Evolutionary conservation across 345 rosid genomes (phyloP), one percentile per base, ranked within the genome.

Genomic region (Acer saccharum): DNA sequence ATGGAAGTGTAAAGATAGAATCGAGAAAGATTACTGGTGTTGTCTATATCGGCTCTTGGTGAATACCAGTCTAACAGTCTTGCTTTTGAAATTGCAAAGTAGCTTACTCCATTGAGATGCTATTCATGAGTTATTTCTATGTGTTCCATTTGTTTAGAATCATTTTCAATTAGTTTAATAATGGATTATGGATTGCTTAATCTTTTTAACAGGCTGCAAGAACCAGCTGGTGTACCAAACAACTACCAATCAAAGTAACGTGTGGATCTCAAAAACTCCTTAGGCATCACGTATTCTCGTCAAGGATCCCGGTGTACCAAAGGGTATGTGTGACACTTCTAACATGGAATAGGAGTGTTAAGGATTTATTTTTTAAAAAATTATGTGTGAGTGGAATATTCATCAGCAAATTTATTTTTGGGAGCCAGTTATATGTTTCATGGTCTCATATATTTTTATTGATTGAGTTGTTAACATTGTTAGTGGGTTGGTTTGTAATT

Each of bases 151-250:
- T 62, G 17, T 43, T 74, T 17, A 65, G 46, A 52, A 23, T 44
- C 46, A 23, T 48, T 43, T 63, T 74, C n/a, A 23, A n/a, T 60
- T 76, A 41, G 57, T 48, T 69, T 79, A 16, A 75, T 52, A 32
- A 68, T 73, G 7, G 57, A 71, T 20, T 78, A 11, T 72, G 68
- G n/a, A 25, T 14, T 48, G 21, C 61, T 46, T 41, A 18, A 60
- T 81, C 1, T 68, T 62, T n/a, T 76, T 68, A 54, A 25, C 86
- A 90, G 93, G 80, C 74, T 65, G 44, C 72, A 14, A 73, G 77
- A 76, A 77, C 50, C 73, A 77, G 81, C 66, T 52, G 10, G 43
- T 10, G 73, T 78, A 57, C 71, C 76, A 85, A 80, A 14, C 71
- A 74, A 27, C 68, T 68, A 70, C 74, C 69, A 62, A 1, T 57